Base-by-base conservation (phyloP, 2,329 filamentous ascomycete species). In the Mariannaea elegans region DNA sequence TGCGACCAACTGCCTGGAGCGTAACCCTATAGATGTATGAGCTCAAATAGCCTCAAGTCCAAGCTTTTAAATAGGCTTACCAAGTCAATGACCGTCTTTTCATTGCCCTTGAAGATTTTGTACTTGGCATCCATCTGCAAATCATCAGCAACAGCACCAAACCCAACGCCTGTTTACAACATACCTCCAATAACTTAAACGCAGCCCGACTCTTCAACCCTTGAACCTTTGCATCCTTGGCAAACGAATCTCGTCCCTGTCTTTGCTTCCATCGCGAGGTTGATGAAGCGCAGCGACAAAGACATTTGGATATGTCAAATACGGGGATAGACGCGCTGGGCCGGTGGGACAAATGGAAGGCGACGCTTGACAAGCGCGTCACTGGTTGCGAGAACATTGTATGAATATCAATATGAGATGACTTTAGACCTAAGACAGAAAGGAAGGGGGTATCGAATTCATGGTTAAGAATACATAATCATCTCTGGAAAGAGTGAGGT, bases 121-220 rank as follows among this genome's bases (percentile, higher is more conserved):
- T 96, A 90, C 70, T 91, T 92, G 16, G 88, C 80, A 78, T 98
- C 90, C 77, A 99, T 91, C 90, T 94, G 63, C 12, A 14, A 3
- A 2, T 13, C 4, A 10, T 68, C 34, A 66, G 59, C n/a, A 18
- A 3, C 7, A 16, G 12, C 31, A 31, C 6, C 4, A 24, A 29
- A 31, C 4, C 36, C 36, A 19, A 9, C 13, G 13, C 69, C 16
- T 8, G 10, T 16, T 10, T 2, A 12, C 19, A 21, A 4, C 12
- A 7, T 24, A 10, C 93, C 82, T 97, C 91, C 16, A 97, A 78
- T 9, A 99, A 81, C 77, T 99, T 99, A 76, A 95, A 97, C 0
- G 94, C 95, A 23, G 95, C 95, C 63, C 95, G 87, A 70, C 93
- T 96, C 77, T 94, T 97, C 58, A 97, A 79, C 0, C 90, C 90